Percentiles rank a stretch among this genome's conserved stretches.
These are phyloP conservation scores for Candida methanosorbosa DNA, from an alignment of 805 yeast genomes.

Conservation along the genomic window DNA sequence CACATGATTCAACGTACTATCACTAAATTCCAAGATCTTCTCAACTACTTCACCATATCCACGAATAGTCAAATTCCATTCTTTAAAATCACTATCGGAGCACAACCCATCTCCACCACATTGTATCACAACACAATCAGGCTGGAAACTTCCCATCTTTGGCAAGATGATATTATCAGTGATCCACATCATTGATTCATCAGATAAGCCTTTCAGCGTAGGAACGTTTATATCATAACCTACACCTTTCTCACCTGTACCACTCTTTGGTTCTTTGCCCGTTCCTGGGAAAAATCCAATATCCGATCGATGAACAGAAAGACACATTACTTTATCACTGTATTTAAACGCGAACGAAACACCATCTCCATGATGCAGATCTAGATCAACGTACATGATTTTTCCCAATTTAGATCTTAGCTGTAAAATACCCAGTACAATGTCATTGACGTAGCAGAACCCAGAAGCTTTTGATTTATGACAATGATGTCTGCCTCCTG, in stretches of 20 bases:
- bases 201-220: slow-evolving; percentile 45
- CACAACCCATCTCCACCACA: slow-evolving; percentile 70
- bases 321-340: slow-evolving; percentile 46
- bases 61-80: slow-evolving; percentile 59
- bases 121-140: slow-evolving; percentile 53
- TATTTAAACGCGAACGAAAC: slow-evolving; percentile 57
- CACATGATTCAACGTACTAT: neutral
- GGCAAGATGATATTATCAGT: slow-evolving; percentile 35
- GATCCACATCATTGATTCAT: slow-evolving; percentile 29
- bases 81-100: slow-evolving; percentile 43
- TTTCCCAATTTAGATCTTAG: slow-evolving; percentile 37
- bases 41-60: slow-evolving; percentile 34
- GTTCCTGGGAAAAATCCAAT: slow-evolving; percentile 70
- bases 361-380: slow-evolving; percentile 78
- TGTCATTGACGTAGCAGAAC: slow-evolving; percentile 67
- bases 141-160: slow-evolving; percentile 25
- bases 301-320: slow-evolving; percentile 56
- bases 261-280: slow-evolving; percentile 35
- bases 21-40: slow-evolving; percentile 15
- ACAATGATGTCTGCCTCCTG: slow-evolving; percentile 75
- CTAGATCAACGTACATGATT: slow-evolving; percentile 60
- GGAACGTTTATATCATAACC: slow-evolving; percentile 45
- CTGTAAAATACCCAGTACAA: slow-evolving; percentile 45
- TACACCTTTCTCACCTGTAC: slow-evolving; percentile 28
- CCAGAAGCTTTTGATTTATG: slow-evolving; percentile 49